Evolutionary conservation across 1,284 basidiomycete genomes (phyloP).

Genomic region (Ustilago bromivora): DNA sequence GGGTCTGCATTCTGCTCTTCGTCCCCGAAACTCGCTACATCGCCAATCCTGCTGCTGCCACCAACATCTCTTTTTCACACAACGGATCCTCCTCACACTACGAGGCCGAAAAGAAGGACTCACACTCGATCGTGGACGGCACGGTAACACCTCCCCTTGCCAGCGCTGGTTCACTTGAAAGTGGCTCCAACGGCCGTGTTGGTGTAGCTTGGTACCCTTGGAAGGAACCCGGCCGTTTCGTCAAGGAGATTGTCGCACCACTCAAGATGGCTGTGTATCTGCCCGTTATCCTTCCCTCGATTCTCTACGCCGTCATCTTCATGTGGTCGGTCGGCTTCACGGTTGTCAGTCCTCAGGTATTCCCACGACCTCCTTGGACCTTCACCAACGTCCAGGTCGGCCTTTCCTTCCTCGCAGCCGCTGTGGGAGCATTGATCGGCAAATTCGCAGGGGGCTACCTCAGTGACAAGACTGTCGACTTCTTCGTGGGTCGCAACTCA

Average conservation of each 20-base stretch:
- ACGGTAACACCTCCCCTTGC: constrained; percentile 32
- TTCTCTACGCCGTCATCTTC: constrained; percentile 69
- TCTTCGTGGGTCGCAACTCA: constrained; percentile 56
- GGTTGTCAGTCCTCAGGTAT: constrained; percentile 66
- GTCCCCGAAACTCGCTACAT: constrained; percentile 70
- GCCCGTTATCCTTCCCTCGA: constrained; percentile 54
- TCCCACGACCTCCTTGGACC: constrained; percentile 66
- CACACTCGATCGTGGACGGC: constrained; percentile 28
- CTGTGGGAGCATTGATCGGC: constrained; percentile 68
- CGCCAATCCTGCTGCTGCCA: constrained; percentile 10
- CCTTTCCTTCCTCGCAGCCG: constrained; percentile 66
- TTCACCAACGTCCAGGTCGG: constrained; percentile 66
- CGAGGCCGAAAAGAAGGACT: constrained; percentile 31
- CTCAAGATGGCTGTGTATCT: constrained; percentile 56
- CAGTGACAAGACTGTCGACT: constrained; percentile 64
- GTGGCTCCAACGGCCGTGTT: constrained; percentile 43
- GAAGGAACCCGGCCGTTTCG: constrained; percentile 64
- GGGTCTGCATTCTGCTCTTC: constrained; percentile 63
- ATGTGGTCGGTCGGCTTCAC: constrained; percentile 69
- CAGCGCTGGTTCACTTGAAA: constrained; percentile 18
- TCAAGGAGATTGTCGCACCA: constrained; percentile 56
- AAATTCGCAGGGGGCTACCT: constrained; percentile 68
- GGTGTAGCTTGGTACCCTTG: constrained; percentile 69
- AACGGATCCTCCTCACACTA: constrained; percentile 9
- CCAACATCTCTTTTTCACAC: neutral